Evolutionary conservation across 352 stramenopile species (phyloP).

Genomic region (Discostella stelligera): DNA sequence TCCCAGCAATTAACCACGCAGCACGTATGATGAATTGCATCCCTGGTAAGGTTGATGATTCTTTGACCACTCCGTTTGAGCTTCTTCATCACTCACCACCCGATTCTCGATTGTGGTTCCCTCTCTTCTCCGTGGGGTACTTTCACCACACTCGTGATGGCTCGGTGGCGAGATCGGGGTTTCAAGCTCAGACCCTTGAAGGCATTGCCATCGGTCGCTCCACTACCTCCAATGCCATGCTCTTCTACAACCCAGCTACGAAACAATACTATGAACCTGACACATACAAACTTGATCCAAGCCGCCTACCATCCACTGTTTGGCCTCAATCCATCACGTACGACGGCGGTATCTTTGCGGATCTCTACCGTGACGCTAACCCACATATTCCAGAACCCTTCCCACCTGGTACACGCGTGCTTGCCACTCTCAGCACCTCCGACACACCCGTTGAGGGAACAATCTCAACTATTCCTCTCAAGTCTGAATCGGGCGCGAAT

Average conservation of each 20-base stretch:
- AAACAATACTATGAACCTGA: slow-evolving; percentile 5
- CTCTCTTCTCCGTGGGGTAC: no score
- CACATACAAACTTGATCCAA: slow-evolving; percentile 3
- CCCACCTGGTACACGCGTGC: background rate
- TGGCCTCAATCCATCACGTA: slow-evolving; percentile 4
- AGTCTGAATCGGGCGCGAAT: no score
- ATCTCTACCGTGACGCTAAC: background rate
- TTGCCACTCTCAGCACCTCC: no score
- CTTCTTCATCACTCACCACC: background rate
- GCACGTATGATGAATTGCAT: slow-evolving; percentile 4
- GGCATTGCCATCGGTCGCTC: slow-evolving; percentile 6
- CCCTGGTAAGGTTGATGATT: background rate
- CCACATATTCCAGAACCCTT: background rate
- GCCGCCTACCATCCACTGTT: no score
- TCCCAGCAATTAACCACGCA: background rate
- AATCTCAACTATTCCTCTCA: no score
- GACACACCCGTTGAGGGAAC: no score
- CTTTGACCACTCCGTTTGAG: background rate
- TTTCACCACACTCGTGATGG: no score
- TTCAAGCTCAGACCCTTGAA: slow-evolving; percentile 5
- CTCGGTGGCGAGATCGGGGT: background rate
- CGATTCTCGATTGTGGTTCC: no score
- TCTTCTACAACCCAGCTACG: no score
- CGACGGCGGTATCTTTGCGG: slow-evolving; percentile 6
- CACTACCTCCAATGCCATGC: no score